phyloP scores from a whole-genome alignment of 495 filamentous ascomycete genomes.

The Usnea hakonensis region DNA sequence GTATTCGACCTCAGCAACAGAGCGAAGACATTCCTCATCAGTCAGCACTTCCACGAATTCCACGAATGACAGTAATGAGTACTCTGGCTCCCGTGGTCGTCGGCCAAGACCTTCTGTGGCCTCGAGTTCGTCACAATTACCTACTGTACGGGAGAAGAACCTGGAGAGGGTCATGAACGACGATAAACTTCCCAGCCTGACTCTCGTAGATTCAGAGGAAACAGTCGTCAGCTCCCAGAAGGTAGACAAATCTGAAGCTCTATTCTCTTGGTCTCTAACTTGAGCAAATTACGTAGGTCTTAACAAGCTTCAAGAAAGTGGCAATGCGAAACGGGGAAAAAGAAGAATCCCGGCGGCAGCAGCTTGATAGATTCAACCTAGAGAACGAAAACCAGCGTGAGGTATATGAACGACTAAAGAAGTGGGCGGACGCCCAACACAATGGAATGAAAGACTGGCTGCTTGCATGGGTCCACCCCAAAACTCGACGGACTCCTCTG shows the following conservation, averaged over 20 bases:
- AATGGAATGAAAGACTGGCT: constrained; percentile 11
- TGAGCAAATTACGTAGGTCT: constrained; percentile 4
- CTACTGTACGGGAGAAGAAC: constrained; percentile 22
- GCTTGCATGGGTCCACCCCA: constrained; percentile 1
- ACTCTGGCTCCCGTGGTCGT: constrained; percentile 15
- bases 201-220: constrained; percentile 14
- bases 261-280: background rate
- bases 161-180: constrained; percentile 10
- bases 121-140: constrained; percentile 15
- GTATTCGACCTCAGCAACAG: constrained; percentile 1
- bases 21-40: constrained; percentile 22
- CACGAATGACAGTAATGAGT: constrained; percentile 12
- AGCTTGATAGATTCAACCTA: constrained; percentile 17
- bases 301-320: constrained; percentile 19
- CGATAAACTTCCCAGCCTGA: constrained; percentile 9
- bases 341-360: constrained; percentile 18
- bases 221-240: constrained; percentile 25
- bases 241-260: constrained; percentile 2
- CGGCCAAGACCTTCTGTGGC: constrained; percentile 22
- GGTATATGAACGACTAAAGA: constrained; percentile 19
- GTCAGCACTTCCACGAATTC: constrained; percentile 18
- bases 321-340: constrained; percentile 21
- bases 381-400: constrained; percentile 20
- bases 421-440: constrained; percentile 19
- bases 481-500: constrained; percentile 3